Evolutionary conservation across 1,284 basidiomycete species (phyloP).

Genomic region (Neonothopanus nambi): DNA sequence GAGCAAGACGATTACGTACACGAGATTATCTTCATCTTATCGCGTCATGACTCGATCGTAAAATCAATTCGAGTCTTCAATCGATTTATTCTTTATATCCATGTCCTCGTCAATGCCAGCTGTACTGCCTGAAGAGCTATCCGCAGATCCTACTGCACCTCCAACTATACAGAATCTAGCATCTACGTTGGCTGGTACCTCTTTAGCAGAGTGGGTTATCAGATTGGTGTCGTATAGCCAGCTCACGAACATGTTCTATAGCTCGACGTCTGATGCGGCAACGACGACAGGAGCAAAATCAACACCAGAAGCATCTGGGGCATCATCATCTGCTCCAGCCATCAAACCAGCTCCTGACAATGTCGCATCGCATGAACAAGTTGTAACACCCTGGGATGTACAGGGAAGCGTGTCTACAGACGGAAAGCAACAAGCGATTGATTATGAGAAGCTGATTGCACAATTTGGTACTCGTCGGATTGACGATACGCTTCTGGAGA

Average conservation of each 20-base stretch:
- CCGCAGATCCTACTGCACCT: constrained; percentile 24
- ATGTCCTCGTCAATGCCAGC: not conserved
- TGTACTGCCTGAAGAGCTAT: constrained; percentile 20
- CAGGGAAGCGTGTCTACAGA: constrained; percentile 89
- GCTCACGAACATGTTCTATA: not conserved
- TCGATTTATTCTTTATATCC: too few species aligned
- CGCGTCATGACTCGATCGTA: too few species aligned
- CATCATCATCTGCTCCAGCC: constrained; percentile 5
- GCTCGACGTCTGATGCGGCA: not conserved
- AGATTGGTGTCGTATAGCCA: not conserved
- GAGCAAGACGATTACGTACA: too few species aligned
- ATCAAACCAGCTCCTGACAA: too few species aligned
- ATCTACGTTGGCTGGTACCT: constrained; percentile 17
- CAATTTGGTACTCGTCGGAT: constrained; percentile 93
- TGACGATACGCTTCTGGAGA: constrained; percentile 75
- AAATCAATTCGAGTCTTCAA: too few species aligned
- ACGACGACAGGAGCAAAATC: constrained; percentile 2
- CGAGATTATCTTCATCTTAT: too few species aligned
- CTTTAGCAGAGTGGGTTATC: constrained; percentile 21
- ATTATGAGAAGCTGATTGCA: constrained; percentile 94
- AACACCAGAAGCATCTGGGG: too few species aligned
- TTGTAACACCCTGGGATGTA: constrained; percentile 98
- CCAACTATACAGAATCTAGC: constrained; percentile 17
- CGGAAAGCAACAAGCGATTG: constrained; percentile 88
- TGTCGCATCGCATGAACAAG: constrained; percentile 69